Evolutionary conservation across 2,329 filamentous ascomycete species (phyloP).

Genomic region (Claviceps lovelessii): DNA sequence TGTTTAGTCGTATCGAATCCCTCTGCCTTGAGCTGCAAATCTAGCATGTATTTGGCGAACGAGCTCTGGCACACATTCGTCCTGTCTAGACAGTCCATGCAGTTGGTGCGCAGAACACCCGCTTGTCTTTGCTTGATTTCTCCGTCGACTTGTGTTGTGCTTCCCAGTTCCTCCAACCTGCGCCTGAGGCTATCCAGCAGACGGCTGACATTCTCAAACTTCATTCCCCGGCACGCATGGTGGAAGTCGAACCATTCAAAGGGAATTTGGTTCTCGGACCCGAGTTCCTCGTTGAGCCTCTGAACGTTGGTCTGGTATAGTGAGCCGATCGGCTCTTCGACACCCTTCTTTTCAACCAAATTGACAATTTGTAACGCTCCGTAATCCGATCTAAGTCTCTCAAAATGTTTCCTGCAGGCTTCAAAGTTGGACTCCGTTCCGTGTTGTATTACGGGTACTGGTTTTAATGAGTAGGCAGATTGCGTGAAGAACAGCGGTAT

Average conservation of each 20-base stretch:
- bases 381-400: conserved; percentile 53
- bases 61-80: conserved; percentile 95
- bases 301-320: conserved; percentile 58
- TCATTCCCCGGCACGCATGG: conserved; percentile 83
- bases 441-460: conserved; percentile 67
- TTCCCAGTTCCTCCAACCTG: conserved; percentile 56
- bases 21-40: conserved; percentile 61
- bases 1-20: conserved; percentile 64
- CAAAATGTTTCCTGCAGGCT: conserved; percentile 71
- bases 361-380: conserved; percentile 66
- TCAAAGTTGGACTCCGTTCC: conserved; percentile 63
- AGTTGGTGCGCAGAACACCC: conserved; percentile 84
- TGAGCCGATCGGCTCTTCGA: conserved; percentile 65
- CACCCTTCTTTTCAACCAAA: conserved; percentile 76
- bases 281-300: conserved; percentile 48
- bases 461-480: conserved; percentile 84
- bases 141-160: conserved; percentile 44
- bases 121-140: conserved; percentile 38
- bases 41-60: conserved; percentile 69
- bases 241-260: conserved; percentile 99
- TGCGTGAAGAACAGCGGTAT: conserved; percentile 95
- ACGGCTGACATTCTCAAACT: conserved; percentile 82
- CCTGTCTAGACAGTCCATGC: conserved; percentile 94
- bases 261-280: conserved; percentile 24
- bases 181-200: conserved; percentile 57